phyloP scores from a whole-genome alignment of 2,329 filamentous ascomycete genomes.

The Fusarium clavum region DNA sequence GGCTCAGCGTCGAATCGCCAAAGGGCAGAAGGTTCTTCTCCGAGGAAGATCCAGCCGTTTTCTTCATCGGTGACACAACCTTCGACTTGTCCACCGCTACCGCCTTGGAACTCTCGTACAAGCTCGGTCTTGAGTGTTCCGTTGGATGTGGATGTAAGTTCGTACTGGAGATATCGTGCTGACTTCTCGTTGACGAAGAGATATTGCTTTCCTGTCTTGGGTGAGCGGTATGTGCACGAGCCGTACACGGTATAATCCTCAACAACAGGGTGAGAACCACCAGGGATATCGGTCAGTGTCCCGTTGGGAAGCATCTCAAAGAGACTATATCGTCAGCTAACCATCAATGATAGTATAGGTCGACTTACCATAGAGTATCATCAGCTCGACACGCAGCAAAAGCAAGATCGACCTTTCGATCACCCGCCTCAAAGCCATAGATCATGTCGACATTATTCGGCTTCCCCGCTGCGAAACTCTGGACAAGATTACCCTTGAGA shows the following conservation, averaged over 20 bases:
- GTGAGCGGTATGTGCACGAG: conserved; percentile 64
- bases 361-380: conserved; percentile 62
- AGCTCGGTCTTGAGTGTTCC: conserved; percentile 59
- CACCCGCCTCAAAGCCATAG: conserved; percentile 59
- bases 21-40: conserved; percentile 63
- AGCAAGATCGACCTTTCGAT: conserved; percentile 59
- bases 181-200: conserved; percentile 67
- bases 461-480: conserved; percentile 58
- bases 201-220: conserved; percentile 60
- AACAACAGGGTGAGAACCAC: conserved; percentile 60
- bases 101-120: conserved; percentile 63
- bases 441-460: conserved; percentile 68
- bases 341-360: accelerated
- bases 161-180: conserved; percentile 65
- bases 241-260: conserved; percentile 62
- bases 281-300: conserved; percentile 55
- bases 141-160: conserved; percentile 56
- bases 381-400: conserved; percentile 64
- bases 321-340: conserved; percentile 51
- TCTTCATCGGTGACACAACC: conserved; percentile 65
- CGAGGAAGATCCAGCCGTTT: conserved; percentile 62
- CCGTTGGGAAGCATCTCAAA: conserved; percentile 62
- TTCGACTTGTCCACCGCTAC: conserved; percentile 65
- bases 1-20: conserved; percentile 66
- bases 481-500: conserved; percentile 59